A percentile compares a stretch with the other conserved stretches of the same genome.
These are phyloP conservation scores for Vavraia culicis DNA, from an alignment of 371 early-diverging fungal genomes.

Conservation along the genomic window DNA sequence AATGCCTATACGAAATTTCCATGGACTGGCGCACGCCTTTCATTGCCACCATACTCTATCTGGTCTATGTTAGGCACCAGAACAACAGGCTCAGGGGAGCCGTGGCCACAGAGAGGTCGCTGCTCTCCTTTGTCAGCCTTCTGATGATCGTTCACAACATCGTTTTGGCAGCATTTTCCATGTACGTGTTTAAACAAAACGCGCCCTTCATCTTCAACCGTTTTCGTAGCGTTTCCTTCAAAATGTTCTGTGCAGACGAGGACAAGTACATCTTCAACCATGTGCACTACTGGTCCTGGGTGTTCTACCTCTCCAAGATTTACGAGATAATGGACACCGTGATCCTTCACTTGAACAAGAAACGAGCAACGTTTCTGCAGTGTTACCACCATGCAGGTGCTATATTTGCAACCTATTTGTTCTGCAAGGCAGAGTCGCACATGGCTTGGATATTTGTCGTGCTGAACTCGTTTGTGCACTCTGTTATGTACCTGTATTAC, in stretches of 20 bases:
- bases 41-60: neutral
- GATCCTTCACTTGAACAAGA: conserved; percentile 21
- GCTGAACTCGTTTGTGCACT: conserved; percentile 33
- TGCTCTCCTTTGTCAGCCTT: neutral
- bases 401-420: conserved; percentile 28
- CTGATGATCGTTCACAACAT: conserved; percentile 27
- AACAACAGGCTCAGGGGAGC: neutral
- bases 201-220: conserved; percentile 12
- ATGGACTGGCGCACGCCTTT: conserved; percentile 2
- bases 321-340: conserved; percentile 30
- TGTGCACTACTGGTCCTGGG: conserved; percentile 19
- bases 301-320: conserved; percentile 32
- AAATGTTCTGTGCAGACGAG: conserved; percentile 14
- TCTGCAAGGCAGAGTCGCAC: conserved; percentile 15
- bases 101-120: neutral
- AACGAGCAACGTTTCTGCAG: conserved; percentile 28
- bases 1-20: too few relatives aligned
- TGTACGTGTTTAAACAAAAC: conserved; percentile 23
- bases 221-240: conserved; percentile 3
- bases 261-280: neutral
- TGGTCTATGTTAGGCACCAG: neutral
- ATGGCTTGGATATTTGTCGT: conserved; percentile 33
- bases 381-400: conserved; percentile 37
- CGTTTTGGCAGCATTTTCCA: conserved; percentile 20
- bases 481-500: conserved; percentile 35